Conservation (phyloP, 1,284 basidiomycete genomes). For the Thecaphora thlaspeos region DNA sequence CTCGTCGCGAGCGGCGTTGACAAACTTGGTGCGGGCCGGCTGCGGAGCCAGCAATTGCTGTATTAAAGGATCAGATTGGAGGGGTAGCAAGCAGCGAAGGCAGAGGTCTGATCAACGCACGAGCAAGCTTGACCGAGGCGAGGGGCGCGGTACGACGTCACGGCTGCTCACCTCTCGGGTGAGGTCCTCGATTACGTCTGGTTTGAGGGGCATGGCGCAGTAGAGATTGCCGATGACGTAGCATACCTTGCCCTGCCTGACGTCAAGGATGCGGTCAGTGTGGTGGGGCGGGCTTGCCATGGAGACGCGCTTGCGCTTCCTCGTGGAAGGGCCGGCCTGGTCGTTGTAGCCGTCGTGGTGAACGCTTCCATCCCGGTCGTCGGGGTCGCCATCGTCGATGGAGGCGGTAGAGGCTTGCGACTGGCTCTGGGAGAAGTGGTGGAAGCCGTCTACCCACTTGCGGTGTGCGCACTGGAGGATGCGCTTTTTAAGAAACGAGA, state of each 20-base stretch:
- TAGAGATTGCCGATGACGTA: constrained; percentile 94
- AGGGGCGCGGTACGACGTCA: too few relatives aligned
- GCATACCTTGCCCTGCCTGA: constrained; percentile 78
- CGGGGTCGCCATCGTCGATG: constrained; percentile 1
- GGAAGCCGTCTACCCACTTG: constrained; percentile 20
- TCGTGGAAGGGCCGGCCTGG: constrained; percentile 12
- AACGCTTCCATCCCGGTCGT: too few relatives aligned
- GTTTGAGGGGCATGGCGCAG: constrained; percentile 96
- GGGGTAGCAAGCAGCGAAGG: background rate
- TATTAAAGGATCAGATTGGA: too few relatives aligned
- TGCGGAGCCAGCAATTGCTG: constrained; percentile 87
- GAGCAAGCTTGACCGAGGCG: background rate
- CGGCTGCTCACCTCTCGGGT: constrained; percentile 73
- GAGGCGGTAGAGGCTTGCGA: constrained; percentile 17
- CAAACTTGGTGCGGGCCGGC: constrained; percentile 54
- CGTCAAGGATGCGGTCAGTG: constrained; percentile 82
- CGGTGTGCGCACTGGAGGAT: constrained; percentile 33
- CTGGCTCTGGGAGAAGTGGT: constrained; percentile 17
- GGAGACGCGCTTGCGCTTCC: constrained; percentile 3
- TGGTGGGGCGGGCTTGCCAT: constrained; percentile 62
- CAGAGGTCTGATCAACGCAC: background rate
- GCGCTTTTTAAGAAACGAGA: constrained; percentile 48
- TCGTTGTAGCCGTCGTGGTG: too few relatives aligned
- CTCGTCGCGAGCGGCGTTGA: constrained; percentile 72
- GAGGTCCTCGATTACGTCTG: constrained; percentile 92